These are phyloP conservation scores for Coemansia sp. DNA, from an alignment of 192 early-diverging fungal genomes.

Conservation along the genomic window DNA sequence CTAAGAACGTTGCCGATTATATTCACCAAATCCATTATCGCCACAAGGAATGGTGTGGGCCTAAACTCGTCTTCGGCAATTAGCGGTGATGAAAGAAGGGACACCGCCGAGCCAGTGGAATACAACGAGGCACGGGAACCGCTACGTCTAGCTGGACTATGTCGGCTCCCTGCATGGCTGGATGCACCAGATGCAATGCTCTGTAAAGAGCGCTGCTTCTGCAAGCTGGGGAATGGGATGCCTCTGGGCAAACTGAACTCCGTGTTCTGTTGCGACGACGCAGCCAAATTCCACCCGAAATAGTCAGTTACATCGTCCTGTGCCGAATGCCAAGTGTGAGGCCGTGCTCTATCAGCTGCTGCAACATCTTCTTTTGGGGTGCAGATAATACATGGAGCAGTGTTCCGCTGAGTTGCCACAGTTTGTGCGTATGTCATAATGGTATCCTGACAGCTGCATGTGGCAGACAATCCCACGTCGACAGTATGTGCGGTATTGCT, in stretches of 20 bases:
- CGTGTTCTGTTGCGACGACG: too few species aligned
- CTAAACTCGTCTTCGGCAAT: conserved; percentile 49
- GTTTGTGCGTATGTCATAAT: too few species aligned
- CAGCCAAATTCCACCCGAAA: neutral
- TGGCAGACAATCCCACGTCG: too few species aligned
- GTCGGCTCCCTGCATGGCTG: conserved; percentile 1
- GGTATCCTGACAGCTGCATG: too few species aligned
- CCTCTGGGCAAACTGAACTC: neutral
- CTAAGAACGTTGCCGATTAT: conserved; percentile 35
- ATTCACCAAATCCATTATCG: conserved; percentile 39
- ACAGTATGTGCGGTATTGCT: too few species aligned
- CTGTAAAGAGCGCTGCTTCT: conserved; percentile 5
- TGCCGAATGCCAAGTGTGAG: conserved; percentile 1
- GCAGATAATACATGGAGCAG: conserved; percentile 9
- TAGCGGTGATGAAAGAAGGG: conserved; percentile 23
- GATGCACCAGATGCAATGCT: conserved; percentile 9
- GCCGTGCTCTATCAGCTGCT: neutral
- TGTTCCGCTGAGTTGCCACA: neutral
- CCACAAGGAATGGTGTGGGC: conserved; percentile 41
- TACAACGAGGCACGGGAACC: conserved; percentile 23
- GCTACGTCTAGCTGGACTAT: conserved; percentile 16
- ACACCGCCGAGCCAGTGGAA: conserved; percentile 22
- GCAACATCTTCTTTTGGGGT: neutral
- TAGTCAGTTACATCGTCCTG: neutral
- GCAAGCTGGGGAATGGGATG: conserved; percentile 17